phyloP scores from a whole-genome alignment of 176 grass and related monocot genomes.

The Puccinellia tenuiflora region DNA sequence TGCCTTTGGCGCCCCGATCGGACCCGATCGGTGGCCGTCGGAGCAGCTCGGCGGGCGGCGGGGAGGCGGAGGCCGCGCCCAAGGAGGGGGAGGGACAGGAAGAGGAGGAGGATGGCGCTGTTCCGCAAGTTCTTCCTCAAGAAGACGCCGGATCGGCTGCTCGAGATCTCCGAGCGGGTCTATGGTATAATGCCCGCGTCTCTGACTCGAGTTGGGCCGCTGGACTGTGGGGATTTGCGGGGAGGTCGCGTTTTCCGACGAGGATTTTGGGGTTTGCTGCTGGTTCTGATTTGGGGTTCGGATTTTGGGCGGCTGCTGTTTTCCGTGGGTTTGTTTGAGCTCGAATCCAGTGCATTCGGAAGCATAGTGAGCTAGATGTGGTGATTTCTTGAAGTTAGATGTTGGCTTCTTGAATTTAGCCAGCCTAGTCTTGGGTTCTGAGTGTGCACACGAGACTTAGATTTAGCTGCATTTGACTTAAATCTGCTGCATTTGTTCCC shows the following conservation, averaged over 20 bases:
- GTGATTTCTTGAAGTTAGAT: not conserved
- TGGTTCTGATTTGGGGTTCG: not conserved
- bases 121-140: constrained; percentile 94
- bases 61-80: not conserved
- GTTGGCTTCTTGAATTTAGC: not conserved
- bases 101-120: constrained; percentile 68
- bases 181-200: constrained; percentile 64
- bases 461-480: constrained; percentile 43
- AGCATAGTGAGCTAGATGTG: constrained; percentile 3
- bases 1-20: constrained; percentile 57
- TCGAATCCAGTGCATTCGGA: not conserved
- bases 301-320: not conserved
- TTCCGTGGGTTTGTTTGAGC: constrained; percentile 14
- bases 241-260: not conserved
- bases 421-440: not conserved
- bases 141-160: constrained; percentile 94
- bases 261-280: not conserved
- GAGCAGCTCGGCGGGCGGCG: constrained; percentile 7
- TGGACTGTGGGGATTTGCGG: constrained; percentile 1
- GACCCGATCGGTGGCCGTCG: constrained; percentile 39
- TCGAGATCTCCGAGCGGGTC: constrained; percentile 94
- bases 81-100: constrained; percentile 8
- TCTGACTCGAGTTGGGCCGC: not conserved
- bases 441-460: not conserved
- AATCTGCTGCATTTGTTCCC: not conserved